phyloP scores from a whole-genome alignment of 1,284 basidiomycete species.

The Salmacisia buchloeana region DNA sequence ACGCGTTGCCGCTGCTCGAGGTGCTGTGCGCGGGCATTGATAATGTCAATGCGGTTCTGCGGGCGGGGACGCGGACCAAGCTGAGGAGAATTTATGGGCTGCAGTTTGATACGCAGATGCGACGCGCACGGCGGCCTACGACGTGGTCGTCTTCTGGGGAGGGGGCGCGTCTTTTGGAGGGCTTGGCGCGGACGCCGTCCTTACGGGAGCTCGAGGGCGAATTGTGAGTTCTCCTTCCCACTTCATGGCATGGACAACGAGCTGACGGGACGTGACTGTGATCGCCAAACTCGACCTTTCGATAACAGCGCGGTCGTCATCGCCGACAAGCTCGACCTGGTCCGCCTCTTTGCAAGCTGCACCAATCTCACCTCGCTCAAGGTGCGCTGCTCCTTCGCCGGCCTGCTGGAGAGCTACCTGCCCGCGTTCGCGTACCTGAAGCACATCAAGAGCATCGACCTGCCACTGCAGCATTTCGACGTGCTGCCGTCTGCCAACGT shows the following conservation, averaged over 20 bases:
- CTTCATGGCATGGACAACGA: not conserved
- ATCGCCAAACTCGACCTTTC: not conserved
- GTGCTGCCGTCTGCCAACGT: not conserved
- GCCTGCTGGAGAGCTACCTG: conserved; percentile 14
- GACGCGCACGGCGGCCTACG: conserved; percentile 1
- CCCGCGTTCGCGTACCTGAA: conserved; percentile 10
- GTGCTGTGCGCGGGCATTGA: conserved; percentile 9
- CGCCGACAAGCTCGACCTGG: conserved; percentile 13
- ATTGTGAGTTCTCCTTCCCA: conserved; percentile 6
- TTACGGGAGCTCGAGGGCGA: conserved; percentile 11
- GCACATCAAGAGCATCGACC: not conserved
- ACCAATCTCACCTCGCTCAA: not conserved
- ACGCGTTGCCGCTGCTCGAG: not conserved
- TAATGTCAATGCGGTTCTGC: conserved; percentile 11
- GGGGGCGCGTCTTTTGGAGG: not conserved
- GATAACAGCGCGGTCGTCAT: conserved; percentile 9
- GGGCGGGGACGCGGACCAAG: not conserved
- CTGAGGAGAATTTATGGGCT: conserved; percentile 3
- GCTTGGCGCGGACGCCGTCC: not conserved
- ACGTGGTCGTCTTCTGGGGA: conserved; percentile 6
- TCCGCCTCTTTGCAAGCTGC: conserved; percentile 9
- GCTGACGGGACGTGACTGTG: not conserved
- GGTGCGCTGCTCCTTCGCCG: conserved; percentile 11
- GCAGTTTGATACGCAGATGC: conserved; percentile 14
- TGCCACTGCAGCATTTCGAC: conserved; percentile 15